Evolutionary conservation across 495 filamentous ascomycete species (phyloP), one percentile per base, ranked within the genome.

Genomic region (Aspergillus nidulans): DNA sequence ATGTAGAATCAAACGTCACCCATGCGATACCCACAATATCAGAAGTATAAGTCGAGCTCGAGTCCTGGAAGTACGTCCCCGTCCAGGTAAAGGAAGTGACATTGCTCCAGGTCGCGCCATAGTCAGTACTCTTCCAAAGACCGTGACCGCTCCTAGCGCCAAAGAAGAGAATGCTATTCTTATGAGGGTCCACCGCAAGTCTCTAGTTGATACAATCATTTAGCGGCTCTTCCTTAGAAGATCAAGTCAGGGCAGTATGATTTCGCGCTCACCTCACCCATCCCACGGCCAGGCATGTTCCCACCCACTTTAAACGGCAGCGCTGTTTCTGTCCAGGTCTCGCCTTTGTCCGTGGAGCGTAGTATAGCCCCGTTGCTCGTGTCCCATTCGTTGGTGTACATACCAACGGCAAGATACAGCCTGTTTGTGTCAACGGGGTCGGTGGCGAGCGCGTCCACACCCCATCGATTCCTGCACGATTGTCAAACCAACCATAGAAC

Each of bases 281-380:
- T 53, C 1, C 56, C 56, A 34, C 56, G 56, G n/a, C 56, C 56
- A 21, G 56, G 56, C 56, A 58, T 58, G 34, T 58, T 58, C 12
- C 56, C 56, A 4, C 56, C 56, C 21, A 58, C 56, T 21, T 58
- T 58, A 26, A 58, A 58, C 26, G 56, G 42, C 24, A 58, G 28
- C n/a, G 24, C 23, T 1, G 56, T 53, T 51, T 58, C 50, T 7
- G 43, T 10, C 56, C 56, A 58, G 10, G 56, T 58, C 20, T 58
- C 51, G 4, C 56, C 56, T 28, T 52, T 36, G 19, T 58, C 56
- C 8, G 56, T 58, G 6, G 56, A 58, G 23, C 56, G 50, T 16
- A 58, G 24, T 18, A 58, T 58, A 5, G 56, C 51, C 5, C 56
- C 56, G n/a, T 44, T 46, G 30, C 50, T 58, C 1, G 56, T 50